A percentile compares a stretch with the other conserved stretches of the same genome.
phyloP scores from a whole-genome alignment of 2,329 filamentous ascomycete genomes.

The Cercospora berteroae region DNA sequence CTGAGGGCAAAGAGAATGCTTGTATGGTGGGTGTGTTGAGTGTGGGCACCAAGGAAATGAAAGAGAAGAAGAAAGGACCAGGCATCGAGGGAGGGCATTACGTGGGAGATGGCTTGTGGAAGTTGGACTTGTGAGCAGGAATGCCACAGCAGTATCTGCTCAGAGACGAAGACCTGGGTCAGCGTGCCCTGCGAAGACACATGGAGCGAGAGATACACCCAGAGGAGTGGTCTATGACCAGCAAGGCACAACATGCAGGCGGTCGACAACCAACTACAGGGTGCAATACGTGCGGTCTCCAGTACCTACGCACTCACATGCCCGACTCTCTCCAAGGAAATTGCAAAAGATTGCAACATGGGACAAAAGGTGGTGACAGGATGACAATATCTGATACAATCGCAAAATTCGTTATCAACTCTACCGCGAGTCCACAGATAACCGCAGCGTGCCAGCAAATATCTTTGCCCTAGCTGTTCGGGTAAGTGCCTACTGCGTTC shows the following conservation, averaged over 20 bases:
- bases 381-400: background rate
- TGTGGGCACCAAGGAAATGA: constrained; percentile 85
- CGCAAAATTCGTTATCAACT: background rate
- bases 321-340: background rate
- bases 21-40: constrained; percentile 84
- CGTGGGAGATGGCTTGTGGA: constrained; percentile 92
- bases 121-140: constrained; percentile 51
- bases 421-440: background rate
- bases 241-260: background rate
- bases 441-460: background rate
- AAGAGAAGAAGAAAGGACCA: constrained; percentile 88
- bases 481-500: background rate
- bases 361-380: background rate
- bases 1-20: constrained; percentile 89
- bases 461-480: background rate
- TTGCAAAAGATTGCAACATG: background rate
- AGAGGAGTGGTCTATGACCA: background rate
- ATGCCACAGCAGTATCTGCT: background rate
- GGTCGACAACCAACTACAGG: background rate
- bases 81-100: constrained; percentile 94
- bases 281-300: background rate
- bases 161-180: background rate
- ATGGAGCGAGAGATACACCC: background rate
- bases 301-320: background rate
- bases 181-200: background rate